Conservation (phyloP, 345 rosid genomes). For the Gossypium thurberi region DNA sequence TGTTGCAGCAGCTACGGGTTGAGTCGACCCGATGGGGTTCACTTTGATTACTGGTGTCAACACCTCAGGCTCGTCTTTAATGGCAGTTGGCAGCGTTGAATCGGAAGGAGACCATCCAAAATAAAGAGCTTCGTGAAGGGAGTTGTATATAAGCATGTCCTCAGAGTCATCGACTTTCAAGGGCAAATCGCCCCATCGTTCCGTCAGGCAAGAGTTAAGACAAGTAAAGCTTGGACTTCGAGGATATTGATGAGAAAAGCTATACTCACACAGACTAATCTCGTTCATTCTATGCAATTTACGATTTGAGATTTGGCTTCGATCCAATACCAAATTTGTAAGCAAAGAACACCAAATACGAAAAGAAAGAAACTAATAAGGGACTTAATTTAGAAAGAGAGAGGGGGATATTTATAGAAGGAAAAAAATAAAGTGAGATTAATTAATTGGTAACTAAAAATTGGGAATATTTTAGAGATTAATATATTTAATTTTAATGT, state of each 20-base stretch:
- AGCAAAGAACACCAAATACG: background rate
- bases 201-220: conserved; percentile 48
- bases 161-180: conserved; percentile 45
- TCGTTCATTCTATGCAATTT: conserved; percentile 5
- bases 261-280: background rate
- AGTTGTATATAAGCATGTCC: conserved; percentile 49
- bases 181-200: conserved; percentile 61
- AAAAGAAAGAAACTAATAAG: background rate
- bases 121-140: conserved; percentile 48
- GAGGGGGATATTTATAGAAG: background rate
- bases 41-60: conserved; percentile 3
- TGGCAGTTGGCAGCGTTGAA: conserved; percentile 1
- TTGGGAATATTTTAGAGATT: background rate
- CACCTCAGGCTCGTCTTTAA: conserved; percentile 16
- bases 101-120: conserved; percentile 48
- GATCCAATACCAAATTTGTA: background rate
- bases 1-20: background rate
- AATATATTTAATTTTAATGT: too few relatives aligned
- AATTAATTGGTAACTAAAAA: background rate
- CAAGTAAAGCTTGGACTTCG: conserved; percentile 28
- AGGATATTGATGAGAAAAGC: conserved; percentile 11
- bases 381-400: background rate
- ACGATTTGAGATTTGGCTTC: background rate
- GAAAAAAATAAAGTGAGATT: background rate
- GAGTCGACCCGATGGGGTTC: background rate